A percentile compares a stretch with the other conserved stretches of the same genome.
These are phyloP conservation scores for Dianthus caryophyllus DNA, from an alignment of 148 eudicot species.

Conservation along the genomic window DNA sequence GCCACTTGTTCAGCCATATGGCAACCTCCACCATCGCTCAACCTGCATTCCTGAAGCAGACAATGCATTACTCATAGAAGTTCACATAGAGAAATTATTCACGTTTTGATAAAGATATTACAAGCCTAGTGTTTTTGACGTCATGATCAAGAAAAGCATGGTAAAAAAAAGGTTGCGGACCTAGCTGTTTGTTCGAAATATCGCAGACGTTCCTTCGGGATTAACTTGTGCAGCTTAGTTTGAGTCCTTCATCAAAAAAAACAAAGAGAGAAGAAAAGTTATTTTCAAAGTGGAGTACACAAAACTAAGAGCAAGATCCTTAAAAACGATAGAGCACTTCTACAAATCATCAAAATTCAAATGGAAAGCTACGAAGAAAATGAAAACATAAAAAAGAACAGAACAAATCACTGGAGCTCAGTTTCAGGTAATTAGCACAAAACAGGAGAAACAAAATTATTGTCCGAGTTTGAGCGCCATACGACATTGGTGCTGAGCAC, in stretches of 20 bases:
- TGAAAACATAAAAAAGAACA: background rate
- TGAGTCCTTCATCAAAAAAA: slow-evolving; percentile 18
- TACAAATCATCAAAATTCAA: too few species aligned
- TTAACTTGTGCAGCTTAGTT: slow-evolving; percentile 6
- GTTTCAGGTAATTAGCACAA: background rate
- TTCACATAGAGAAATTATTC: background rate
- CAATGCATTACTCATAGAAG: slow-evolving; percentile 12
- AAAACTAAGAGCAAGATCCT: background rate
- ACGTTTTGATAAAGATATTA: background rate
- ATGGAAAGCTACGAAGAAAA: background rate
- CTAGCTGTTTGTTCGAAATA: slow-evolving; percentile 14
- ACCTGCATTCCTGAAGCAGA: slow-evolving; percentile 39
- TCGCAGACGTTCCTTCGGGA: slow-evolving; percentile 4
- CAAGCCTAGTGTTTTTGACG: background rate
- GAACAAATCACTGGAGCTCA: background rate
- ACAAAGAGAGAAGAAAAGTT: too few species aligned
- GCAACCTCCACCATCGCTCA: slow-evolving; percentile 16
- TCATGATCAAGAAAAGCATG: slow-evolving; percentile 1
- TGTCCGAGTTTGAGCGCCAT: too few species aligned
- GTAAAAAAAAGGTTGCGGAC: slow-evolving; percentile 12
- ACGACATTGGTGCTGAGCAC: too few species aligned
- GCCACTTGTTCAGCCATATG: slow-evolving; percentile 16
- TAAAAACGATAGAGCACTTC: background rate
- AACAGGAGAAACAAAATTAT: background rate
- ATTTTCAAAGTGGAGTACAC: background rate